phyloP scores from a whole-genome alignment of 2,329 filamentous ascomycete species.

The Juglanconis sp. region DNA sequence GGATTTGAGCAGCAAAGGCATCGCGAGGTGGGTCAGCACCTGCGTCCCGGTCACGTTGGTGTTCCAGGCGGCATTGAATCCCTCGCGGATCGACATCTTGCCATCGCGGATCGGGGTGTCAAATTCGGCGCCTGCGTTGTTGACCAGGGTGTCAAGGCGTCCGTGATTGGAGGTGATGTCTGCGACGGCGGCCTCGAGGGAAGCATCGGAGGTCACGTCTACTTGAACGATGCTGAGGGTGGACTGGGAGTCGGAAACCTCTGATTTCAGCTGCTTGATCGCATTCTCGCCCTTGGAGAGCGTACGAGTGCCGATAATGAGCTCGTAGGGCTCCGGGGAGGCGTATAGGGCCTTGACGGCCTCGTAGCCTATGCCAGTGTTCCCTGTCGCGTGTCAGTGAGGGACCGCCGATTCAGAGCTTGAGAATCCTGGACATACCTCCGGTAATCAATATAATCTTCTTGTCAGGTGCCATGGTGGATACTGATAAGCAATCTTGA shows the following conservation, averaged over 20 bases:
- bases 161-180: constrained; percentile 39
- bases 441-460: constrained; percentile 15
- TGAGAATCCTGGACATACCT: background rate
- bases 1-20: constrained; percentile 44
- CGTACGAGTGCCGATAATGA: constrained; percentile 54
- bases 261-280: constrained; percentile 35
- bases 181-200: constrained; percentile 45
- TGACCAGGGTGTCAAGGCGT: constrained; percentile 50
- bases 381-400: constrained; percentile 50
- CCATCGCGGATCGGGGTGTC: constrained; percentile 32
- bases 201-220: constrained; percentile 51
- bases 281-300: constrained; percentile 49
- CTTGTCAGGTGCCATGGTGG: constrained; percentile 11
- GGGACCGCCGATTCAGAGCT: too few relatives aligned
- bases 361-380: constrained; percentile 59
- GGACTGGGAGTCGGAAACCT: constrained; percentile 38
- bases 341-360: constrained; percentile 50
- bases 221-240: constrained; percentile 46
- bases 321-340: constrained; percentile 47
- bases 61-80: constrained; percentile 45
- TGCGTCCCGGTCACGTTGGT: constrained; percentile 48
- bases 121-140: constrained; percentile 50
- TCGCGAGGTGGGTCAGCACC: constrained; percentile 36
- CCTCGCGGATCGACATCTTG: constrained; percentile 34
- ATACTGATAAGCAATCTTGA: background rate